Evolutionary conservation across 1,139 yeast species (phyloP).

Genomic region (Blastobotrys apis): DNA sequence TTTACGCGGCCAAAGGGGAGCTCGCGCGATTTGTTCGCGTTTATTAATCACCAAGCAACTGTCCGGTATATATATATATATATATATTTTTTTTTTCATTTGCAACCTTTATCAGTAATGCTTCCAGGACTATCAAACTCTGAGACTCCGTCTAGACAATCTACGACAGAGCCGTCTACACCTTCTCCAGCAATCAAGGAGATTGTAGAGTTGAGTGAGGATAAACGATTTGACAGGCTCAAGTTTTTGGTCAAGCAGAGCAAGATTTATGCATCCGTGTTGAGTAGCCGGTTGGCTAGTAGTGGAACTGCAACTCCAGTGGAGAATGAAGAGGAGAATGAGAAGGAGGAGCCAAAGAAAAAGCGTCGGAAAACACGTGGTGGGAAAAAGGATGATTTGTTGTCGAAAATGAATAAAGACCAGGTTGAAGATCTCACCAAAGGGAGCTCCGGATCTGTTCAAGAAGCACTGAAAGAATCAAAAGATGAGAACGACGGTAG

Average conservation of each 20-base stretch:
- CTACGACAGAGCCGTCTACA: background rate
- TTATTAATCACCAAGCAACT: background rate
- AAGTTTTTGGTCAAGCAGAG: conserved; percentile 75
- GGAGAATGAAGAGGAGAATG: conserved; percentile 5
- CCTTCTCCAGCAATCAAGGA: background rate
- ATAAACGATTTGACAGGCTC: conserved; percentile 54
- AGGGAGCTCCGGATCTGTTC: too few relatives aligned
- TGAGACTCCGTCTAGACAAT: background rate
- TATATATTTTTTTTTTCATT: too few relatives aligned
- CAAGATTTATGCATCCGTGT: conserved; percentile 76
- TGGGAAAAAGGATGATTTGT: background rate
- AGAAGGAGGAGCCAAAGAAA: background rate
- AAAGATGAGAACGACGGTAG: background rate
- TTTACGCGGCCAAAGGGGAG: too few relatives aligned
- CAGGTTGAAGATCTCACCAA: conserved; percentile 4
- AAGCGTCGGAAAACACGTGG: background rate
- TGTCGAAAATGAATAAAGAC: background rate
- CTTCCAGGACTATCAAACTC: background rate
- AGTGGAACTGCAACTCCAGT: conserved; percentile 18
- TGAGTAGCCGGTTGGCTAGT: conserved; percentile 60
- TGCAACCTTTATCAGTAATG: too few relatives aligned
- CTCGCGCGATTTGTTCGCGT: conserved; percentile 2
- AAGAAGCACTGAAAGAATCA: too few relatives aligned
- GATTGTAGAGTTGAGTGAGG: conserved; percentile 22
- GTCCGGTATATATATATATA: too few relatives aligned